Conservation (phyloP, 768 basidiomycete genomes). For the Podaxis rugospora region DNA sequence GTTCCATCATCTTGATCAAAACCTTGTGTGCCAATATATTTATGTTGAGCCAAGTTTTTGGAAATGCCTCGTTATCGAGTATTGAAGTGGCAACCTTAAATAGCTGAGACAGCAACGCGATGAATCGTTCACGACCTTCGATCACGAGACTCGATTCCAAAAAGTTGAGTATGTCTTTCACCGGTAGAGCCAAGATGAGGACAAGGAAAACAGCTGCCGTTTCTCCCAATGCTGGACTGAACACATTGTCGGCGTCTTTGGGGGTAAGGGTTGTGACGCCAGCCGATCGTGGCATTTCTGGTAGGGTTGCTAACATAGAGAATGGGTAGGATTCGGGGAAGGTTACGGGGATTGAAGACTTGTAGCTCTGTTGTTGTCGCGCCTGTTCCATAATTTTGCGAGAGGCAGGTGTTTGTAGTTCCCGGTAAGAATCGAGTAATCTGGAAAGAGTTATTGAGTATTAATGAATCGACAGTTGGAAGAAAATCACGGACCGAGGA, state of each 20-base stretch:
- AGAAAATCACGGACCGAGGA: constrained; percentile 57
- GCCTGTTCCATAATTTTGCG: constrained; percentile 66
- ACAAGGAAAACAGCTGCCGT: constrained; percentile 81
- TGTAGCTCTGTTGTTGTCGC: constrained; percentile 52
- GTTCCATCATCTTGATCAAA: constrained; percentile 83
- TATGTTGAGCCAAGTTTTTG: constrained; percentile 87
- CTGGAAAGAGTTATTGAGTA: constrained; percentile 32
- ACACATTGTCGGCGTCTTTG: constrained; percentile 45
- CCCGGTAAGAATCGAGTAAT: constrained; percentile 83
- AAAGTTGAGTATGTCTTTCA: constrained; percentile 71
- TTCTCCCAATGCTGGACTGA: constrained; percentile 81
- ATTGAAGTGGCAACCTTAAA: constrained; percentile 82
- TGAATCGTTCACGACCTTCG: constrained; percentile 80
- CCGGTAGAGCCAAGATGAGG: constrained; percentile 75
- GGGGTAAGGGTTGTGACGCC: constrained; percentile 34
- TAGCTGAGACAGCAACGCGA: constrained; percentile 64
- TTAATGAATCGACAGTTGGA: background rate
- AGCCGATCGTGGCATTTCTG: constrained; percentile 39
- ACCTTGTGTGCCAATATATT: constrained; percentile 86
- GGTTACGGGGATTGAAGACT: constrained; percentile 63
- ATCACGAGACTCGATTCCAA: constrained; percentile 81
- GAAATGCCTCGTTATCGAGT: constrained; percentile 84
- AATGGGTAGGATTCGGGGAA: constrained; percentile 97
- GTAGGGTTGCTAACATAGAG: constrained; percentile 66
- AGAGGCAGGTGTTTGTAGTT: constrained; percentile 68